Conservation (phyloP, 208 protist genomes). For the Wallacemonas sp. region DNA sequence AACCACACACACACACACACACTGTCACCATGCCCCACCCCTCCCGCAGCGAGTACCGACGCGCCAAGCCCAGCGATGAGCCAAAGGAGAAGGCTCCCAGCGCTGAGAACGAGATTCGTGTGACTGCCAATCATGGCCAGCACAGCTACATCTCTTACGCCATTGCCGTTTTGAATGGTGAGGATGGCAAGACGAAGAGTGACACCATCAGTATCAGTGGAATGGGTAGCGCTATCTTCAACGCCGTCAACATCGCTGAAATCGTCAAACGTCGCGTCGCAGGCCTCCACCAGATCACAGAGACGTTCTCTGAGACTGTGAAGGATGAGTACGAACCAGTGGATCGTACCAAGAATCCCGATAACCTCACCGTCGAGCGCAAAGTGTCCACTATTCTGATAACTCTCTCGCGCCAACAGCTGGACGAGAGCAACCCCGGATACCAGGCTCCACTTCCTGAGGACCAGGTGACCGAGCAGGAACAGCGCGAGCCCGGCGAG, state of each 20-base stretch:
- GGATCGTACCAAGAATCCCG: slow-evolving; percentile 61
- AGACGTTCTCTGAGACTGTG: slow-evolving; percentile 79
- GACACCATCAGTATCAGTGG: slow-evolving; percentile 90
- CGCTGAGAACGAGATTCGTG: slow-evolving; percentile 87
- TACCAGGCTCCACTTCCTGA: slow-evolving; percentile 91
- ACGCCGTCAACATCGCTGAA: slow-evolving; percentile 92
- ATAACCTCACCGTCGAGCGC: slow-evolving; percentile 75
- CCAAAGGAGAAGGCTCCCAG: slow-evolving; percentile 56
- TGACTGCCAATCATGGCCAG: slow-evolving; percentile 73
- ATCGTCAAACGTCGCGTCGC: slow-evolving; percentile 90
- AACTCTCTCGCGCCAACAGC: slow-evolving; percentile 81
- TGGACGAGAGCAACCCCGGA: slow-evolving; percentile 83
- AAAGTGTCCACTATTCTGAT: slow-evolving; percentile 90
- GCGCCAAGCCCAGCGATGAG: slow-evolving; percentile 45
- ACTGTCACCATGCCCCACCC: slow-evolving; percentile 42
- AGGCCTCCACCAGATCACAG: slow-evolving; percentile 91
- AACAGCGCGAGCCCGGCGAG: slow-evolving; percentile 46
- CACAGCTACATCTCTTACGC: slow-evolving; percentile 90
- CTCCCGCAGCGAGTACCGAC: slow-evolving; percentile 74
- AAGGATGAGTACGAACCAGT: slow-evolving; percentile 89
- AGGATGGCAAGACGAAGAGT: slow-evolving; percentile 76
- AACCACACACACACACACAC: neutral
- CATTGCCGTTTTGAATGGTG: slow-evolving; percentile 82
- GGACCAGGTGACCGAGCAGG: slow-evolving; percentile 85
- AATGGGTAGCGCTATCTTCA: slow-evolving; percentile 90